Base-by-base conservation (phyloP, 495 filamentous ascomycete species). In the Geoglossum glabrum region DNA sequence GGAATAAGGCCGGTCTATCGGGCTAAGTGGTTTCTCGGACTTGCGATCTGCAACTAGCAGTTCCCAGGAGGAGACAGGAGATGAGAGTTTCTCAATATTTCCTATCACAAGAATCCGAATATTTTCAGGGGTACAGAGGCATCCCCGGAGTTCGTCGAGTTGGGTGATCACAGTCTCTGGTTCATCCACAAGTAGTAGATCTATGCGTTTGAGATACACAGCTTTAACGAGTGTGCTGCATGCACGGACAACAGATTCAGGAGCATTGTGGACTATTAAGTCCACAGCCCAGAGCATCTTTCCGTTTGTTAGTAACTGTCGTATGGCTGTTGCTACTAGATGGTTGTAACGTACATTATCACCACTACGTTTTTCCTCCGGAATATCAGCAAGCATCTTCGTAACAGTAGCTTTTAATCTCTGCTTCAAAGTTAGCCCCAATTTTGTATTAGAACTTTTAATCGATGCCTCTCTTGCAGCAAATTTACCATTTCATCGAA, bases 381-480 rank as follows among this genome's bases (percentile, higher is more conserved):
- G 92, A 28, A 99, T 83, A 65, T 96, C 92, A 10, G 90, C 87
- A 7, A 95, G 77, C 27, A 95, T 81, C 67, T 93, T 86, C 21
- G 80, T 78, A n/a, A 90, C 78, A n/a, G 84, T 85, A 0, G 90
- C 83, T 59, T 81, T 82, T 57, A 99, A 75, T 61, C 93, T 78
- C 62, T 79, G 21, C 9, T 43, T n/a, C 17, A 30, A 52, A 52
- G 43, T 52, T 52, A 52, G 49, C 49, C 30, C 10, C 27, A 25
- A 9, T 26, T 57, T 36, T 36, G 43, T 55, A 17, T 62, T 28
- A 3, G n/a, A n/a, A 30, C 17, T 30, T 30, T 45, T 34, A 17
- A 28, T 4, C 40, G 31, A n/a, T 38, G 30, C 2, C 30, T n/a
- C n/a, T n/a, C 36, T 8, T 15, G 13, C 23, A 21, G 54, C 38